Conservation (phyloP, 2,329 filamentous ascomycete species). For the Drechslerella dactyloides region DNA sequence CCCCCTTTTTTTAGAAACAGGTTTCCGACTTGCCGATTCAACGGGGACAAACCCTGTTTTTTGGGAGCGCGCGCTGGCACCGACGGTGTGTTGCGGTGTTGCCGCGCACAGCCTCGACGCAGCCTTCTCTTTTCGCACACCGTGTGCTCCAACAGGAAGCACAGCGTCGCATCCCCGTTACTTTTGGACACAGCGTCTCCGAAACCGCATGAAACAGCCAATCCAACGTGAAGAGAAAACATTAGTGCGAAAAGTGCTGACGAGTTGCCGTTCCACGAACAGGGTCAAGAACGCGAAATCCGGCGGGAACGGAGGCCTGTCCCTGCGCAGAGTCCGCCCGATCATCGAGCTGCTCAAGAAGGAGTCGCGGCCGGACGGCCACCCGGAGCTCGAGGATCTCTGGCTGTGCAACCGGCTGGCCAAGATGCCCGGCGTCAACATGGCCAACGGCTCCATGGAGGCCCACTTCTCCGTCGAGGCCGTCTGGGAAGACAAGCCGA, state of each 20-base stretch:
- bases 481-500: slow-evolving; percentile 56
- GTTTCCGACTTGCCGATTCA: too few species aligned
- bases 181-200: too few species aligned
- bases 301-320: slow-evolving; percentile 64
- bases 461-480: slow-evolving; percentile 63
- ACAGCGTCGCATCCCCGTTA: too few species aligned
- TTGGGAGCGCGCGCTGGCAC: too few species aligned
- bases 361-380: slow-evolving; percentile 57
- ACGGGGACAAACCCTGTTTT: too few species aligned
- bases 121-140: neutral
- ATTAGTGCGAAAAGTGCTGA: too few species aligned
- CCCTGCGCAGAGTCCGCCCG: slow-evolving; percentile 64
- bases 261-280: neutral
- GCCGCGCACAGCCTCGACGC: neutral
- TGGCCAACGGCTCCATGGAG: slow-evolving; percentile 64
- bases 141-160: neutral
- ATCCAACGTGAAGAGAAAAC: too few species aligned
- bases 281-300: slow-evolving; percentile 57
- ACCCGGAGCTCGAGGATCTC: slow-evolving; percentile 58
- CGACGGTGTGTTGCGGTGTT: too few species aligned
- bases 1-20: neutral
- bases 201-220: too few species aligned
- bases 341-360: slow-evolving; percentile 61
- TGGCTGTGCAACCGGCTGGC: slow-evolving; percentile 63
- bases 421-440: slow-evolving; percentile 59